Evolutionary conservation across 192 early-diverging fungal species (phyloP), one percentile per base, ranked within the genome.

Genomic region (Podila clonocystis): DNA sequence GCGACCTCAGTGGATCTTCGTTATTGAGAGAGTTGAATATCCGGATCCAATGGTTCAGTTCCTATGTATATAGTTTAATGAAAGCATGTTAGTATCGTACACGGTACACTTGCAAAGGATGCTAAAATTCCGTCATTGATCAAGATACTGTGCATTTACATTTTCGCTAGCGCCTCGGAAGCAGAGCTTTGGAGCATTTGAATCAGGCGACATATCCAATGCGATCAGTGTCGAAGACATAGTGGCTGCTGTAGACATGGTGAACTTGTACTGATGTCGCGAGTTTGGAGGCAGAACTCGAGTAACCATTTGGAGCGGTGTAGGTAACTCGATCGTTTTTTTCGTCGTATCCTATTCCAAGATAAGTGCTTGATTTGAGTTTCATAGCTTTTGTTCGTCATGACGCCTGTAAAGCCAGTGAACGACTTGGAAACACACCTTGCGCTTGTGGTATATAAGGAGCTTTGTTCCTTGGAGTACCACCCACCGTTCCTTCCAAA

Each of bases 401-500:
- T 15, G 13, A 17, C 41, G 4, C 2, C 13, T 45, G 15, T 4
- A 45, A 55, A 55, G 4, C 8, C 22, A 24, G 9, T 9, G 24
- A 55, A 17, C 9, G 24, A 26, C 50, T 24, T 3, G 6, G 28
- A 19, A 19, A 29, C 34, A 41, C 68, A 80, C 77, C 71, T 80
- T 80, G n/a, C 77, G 77, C 57, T 73, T 80, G 67, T 80, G 77
- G 29, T 80, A 80, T 15, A 80, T 69, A 3, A 73, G 62, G 41
- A 80, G 29, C 36, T 61, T 80, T 2, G 70, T 59, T 3, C 77
- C 77, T 57, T 80, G 77, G 19, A 80, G 24, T 5, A 80, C 77
- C 9, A 80, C 67, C 77, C 77, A 80, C 1, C 77, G 65, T 50
- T 80, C 77, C 38, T 80, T 80, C 77, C 77, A 80, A 3, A 72